Evolutionary conservation across 192 early-diverging fungal species (phyloP).

Genomic region (Umbelopsis vinacea): DNA sequence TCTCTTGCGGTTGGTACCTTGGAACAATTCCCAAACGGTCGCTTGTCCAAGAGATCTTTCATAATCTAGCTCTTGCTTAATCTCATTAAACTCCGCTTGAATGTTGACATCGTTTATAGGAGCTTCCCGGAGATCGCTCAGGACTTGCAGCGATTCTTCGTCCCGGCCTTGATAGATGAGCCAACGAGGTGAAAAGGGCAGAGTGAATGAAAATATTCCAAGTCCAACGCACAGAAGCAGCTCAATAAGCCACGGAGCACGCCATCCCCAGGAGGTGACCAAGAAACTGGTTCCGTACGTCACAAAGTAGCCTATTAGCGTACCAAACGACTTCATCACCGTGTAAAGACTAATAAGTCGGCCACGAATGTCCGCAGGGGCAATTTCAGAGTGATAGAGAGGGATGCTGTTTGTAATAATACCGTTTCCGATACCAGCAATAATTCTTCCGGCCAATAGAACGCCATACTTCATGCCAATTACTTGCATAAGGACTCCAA

Average conservation of each 20-base stretch:
- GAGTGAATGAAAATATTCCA: conserved; percentile 60
- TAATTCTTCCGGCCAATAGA: conserved; percentile 54
- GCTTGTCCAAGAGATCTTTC: conserved; percentile 67
- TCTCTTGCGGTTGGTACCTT: conserved; percentile 61
- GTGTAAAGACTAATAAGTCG: conserved; percentile 85
- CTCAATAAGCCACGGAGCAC: conserved; percentile 82
- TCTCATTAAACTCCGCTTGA: conserved; percentile 64
- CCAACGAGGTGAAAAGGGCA: conserved; percentile 91
- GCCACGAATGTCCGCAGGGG: conserved; percentile 85
- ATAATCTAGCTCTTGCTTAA: conserved; percentile 64
- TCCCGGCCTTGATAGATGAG: conserved; percentile 66
- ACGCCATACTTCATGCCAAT: conserved; percentile 36
- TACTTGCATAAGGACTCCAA: conserved; percentile 58
- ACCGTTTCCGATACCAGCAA: conserved; percentile 51
- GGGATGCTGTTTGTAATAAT: conserved; percentile 38
- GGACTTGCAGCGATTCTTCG: conserved; percentile 72
- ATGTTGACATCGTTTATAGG: conserved; percentile 58
- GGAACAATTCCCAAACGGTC: conserved; percentile 63
- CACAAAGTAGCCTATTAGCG: conserved; percentile 62
- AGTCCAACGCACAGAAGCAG: conserved; percentile 73
- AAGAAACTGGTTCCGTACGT: conserved; percentile 48
- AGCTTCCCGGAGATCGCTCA: conserved; percentile 68
- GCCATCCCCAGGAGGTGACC: conserved; percentile 64
- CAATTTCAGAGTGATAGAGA: conserved; percentile 51
- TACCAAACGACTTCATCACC: conserved; percentile 87